phyloP scores from a whole-genome alignment of 163 green algal genomes.

The Chlorella variabilis region DNA sequence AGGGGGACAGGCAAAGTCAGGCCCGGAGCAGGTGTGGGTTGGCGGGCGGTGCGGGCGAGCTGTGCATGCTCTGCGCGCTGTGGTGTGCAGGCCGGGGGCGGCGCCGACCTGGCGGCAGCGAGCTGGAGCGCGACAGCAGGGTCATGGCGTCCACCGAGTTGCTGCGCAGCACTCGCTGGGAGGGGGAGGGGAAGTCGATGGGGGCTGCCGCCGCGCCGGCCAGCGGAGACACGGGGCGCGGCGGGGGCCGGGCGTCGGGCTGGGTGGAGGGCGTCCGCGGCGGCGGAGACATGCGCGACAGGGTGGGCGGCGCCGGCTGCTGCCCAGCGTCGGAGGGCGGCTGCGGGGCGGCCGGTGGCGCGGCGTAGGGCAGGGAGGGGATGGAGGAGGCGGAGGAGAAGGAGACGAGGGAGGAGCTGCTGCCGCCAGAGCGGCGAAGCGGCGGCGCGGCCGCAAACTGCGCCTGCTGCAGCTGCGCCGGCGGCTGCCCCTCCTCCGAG shows the following conservation, averaged over 20 bases:
- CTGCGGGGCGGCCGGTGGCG: not conserved
- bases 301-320: not conserved
- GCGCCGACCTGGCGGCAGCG: constrained; percentile 21
- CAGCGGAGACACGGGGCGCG: constrained; percentile 15
- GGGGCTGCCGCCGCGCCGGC: not conserved
- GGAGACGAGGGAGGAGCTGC: constrained; percentile 8
- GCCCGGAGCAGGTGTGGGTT: not conserved
- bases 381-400: constrained; percentile 13
- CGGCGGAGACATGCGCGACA: not conserved
- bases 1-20: no score
- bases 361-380: not conserved
- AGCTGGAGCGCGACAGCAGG: constrained; percentile 19
- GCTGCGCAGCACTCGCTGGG: constrained; percentile 27
- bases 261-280: not conserved
- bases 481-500: not conserved
- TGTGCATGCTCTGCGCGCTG: no score
- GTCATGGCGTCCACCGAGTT: constrained; percentile 15
- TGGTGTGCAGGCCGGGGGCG: no score
- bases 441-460: not conserved
- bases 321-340: not conserved
- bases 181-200: constrained; percentile 2
- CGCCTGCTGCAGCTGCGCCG: not conserved
- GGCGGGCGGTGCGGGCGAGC: no score
- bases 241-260: not conserved
- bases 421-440: not conserved